These are phyloP conservation scores for Hamamelis virginiana DNA, from an alignment of 164 flowering plant species.

Conservation along the genomic window DNA sequence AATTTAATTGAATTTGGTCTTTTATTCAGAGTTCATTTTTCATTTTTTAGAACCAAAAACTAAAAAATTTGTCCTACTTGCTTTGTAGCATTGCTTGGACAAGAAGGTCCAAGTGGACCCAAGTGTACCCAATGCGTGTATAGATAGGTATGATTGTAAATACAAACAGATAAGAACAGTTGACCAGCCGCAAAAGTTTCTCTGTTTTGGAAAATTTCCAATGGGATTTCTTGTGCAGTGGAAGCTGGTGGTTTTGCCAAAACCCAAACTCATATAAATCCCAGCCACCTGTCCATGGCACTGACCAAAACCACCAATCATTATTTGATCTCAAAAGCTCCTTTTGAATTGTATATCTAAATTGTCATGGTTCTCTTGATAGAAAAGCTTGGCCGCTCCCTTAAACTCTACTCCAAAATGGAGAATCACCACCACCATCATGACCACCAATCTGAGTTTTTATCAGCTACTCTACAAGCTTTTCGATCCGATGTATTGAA, in stretches of 20 bases:
- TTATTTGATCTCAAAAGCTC: not conserved
- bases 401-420: constrained; percentile 27
- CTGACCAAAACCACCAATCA: constrained; percentile 3
- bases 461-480: constrained; percentile 29
- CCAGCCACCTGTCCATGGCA: no score
- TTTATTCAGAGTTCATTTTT: not conserved
- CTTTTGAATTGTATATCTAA: not conserved
- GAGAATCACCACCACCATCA: constrained; percentile 30
- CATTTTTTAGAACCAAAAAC: not conserved
- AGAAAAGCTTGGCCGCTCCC: constrained; percentile 24
- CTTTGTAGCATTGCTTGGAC: no score
- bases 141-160: no score
- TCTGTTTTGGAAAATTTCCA: no score
- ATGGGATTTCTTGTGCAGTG: no score
- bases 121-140: no score
- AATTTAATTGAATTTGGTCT: no score
- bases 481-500: constrained; percentile 36
- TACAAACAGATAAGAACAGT: no score
- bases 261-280: no score
- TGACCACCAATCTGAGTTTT: constrained; percentile 14
- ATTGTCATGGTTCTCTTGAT: constrained; percentile 35
- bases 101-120: no score
- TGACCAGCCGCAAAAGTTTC: no score
- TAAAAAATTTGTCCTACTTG: not conserved
- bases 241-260: no score